These are phyloP conservation scores for Graphiopsis chlorocephala DNA, from an alignment of 2,329 filamentous ascomycete genomes.

Conservation along the genomic window DNA sequence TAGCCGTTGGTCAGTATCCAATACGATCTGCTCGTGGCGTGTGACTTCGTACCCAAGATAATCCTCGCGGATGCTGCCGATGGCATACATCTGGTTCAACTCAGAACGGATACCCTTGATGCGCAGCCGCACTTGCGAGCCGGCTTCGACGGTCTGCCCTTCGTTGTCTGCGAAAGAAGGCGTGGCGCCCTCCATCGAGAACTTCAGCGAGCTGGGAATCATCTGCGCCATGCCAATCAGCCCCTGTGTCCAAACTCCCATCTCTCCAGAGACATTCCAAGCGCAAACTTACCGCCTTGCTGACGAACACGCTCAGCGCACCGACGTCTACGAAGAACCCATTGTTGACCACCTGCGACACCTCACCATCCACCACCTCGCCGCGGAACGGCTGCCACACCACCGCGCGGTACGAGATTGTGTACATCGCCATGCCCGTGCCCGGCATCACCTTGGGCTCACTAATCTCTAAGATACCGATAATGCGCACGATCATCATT, in stretches of 20 bases:
- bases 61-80: conserved; percentile 89
- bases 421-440: conserved; percentile 89
- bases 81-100: conserved; percentile 92
- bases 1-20: background rate
- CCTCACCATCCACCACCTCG: conserved; percentile 95
- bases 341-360: conserved; percentile 84
- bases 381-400: conserved; percentile 98
- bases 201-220: conserved; percentile 89
- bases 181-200: conserved; percentile 93
- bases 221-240: conserved; percentile 54
- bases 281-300: conserved; percentile 71
- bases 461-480: conserved; percentile 93
- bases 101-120: conserved; percentile 91
- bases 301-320: conserved; percentile 75
- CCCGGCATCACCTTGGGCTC: conserved; percentile 83
- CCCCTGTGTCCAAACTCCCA: background rate
- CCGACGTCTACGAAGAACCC: conserved; percentile 88
- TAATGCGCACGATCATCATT: conserved; percentile 97
- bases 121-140: conserved; percentile 89
- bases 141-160: conserved; percentile 89
- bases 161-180: conserved; percentile 94
- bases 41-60: conserved; percentile 33
- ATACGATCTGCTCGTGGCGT: background rate
- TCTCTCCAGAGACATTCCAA: background rate
- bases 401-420: conserved; percentile 89